Evolutionary conservation across 2,329 filamentous ascomycete species (phyloP), one percentile per base, ranked within the genome.

Genomic region (Ceratocystis papillata): DNA sequence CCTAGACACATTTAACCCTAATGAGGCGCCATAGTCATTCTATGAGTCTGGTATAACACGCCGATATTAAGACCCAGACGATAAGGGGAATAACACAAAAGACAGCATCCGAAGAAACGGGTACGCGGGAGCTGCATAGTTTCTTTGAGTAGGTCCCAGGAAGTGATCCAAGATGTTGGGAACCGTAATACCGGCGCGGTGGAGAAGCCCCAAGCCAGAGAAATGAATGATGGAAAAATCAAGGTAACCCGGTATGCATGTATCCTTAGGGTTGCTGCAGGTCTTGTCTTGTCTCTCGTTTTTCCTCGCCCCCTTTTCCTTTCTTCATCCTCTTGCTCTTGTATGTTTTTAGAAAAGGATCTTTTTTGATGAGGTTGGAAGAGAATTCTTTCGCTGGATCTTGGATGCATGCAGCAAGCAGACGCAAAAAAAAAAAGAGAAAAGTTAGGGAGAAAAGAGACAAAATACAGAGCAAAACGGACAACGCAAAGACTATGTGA

Each of bases 381-480:
- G 46, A 50, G 46, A 20, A 17, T 48, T 48, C 4, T 17, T 48
- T 48, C 15, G n/a, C 10, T 50, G 7, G n/a, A 22, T 20, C 20
- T 50, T 20, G 46, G n/a, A 50, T 50, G 46, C 46, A 50, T 50
- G 46, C n/a, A 50, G 46, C 7, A 7, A 17, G 45, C n/a, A 25
- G 33, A 69, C 57, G 69, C 65, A 64, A 59, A 59, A 44, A 45
- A 44, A 45, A 68, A 67, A 45, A 59, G 53, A 55, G 55, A 55
- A 57, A 62, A 64, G 41, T 62, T 55, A 64, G 48, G 6, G 46
- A 50, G 46, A 25, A 50, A 50, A 50, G n/a, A 50, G 46, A 50
- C 46, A 50, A 50, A 50, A 50, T 15, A 44, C 33, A 25, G n/a
- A 62, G 60, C 12, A 61, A 46, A 65, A 61, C 10, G 53, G 44